Conservation (phyloP, 805 yeast genomes). For the Grigorovia humatica region DNA sequence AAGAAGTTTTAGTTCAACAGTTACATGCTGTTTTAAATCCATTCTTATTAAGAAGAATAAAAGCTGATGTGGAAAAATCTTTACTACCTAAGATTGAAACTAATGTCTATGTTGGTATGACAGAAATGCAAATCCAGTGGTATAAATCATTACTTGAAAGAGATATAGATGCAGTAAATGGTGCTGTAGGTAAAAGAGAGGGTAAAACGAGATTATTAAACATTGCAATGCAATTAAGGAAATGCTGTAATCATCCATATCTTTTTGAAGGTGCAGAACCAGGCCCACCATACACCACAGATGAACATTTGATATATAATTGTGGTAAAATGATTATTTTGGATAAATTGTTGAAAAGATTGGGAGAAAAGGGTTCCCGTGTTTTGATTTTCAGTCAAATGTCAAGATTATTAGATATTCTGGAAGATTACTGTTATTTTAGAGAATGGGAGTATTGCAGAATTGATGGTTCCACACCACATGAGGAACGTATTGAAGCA, state of each 20-base stretch:
- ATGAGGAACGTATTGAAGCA: constrained; percentile 84
- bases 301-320: constrained; percentile 82
- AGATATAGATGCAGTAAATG: constrained; percentile 93
- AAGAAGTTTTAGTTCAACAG: constrained; percentile 79
- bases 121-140: constrained; percentile 92
- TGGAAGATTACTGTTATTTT: constrained; percentile 84
- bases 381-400: constrained; percentile 88
- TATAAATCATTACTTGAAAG: constrained; percentile 79
- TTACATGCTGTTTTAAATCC: constrained; percentile 83
- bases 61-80: constrained; percentile 87
- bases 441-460: constrained; percentile 81
- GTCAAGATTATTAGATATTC: constrained; percentile 79
- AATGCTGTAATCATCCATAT: constrained; percentile 95
- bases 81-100: constrained; percentile 83
- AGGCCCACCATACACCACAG: constrained; percentile 93
- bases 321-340: constrained; percentile 84
- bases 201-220: constrained; percentile 84
- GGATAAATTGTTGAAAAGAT: constrained; percentile 68
- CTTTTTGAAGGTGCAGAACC: constrained; percentile 97
- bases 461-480: constrained; percentile 88
- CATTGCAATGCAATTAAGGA: constrained; percentile 91
- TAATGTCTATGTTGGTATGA: constrained; percentile 87
- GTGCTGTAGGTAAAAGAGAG: constrained; percentile 88
- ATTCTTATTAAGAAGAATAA: constrained; percentile 78
- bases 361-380: constrained; percentile 69